Conservation (phyloP, 208 protist species). For the Naegleria fowleri region DNA sequence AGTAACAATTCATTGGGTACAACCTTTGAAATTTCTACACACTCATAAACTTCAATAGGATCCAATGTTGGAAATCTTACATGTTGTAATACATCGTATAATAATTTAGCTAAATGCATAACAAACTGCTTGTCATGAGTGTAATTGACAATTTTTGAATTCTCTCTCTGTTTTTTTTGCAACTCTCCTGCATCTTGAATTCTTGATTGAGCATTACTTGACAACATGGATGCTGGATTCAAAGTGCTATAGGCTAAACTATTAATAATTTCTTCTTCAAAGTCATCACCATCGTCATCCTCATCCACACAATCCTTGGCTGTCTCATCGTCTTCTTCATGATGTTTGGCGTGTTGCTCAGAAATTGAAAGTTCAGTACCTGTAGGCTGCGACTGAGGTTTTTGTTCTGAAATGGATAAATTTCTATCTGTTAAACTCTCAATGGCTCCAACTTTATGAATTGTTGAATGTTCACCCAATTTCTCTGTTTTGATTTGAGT, state of each 20-base stretch:
- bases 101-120: neutral
- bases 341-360: neutral
- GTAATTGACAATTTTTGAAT: neutral
- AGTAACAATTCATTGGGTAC: neutral
- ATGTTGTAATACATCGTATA: neutral
- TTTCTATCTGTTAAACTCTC: neutral
- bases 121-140: neutral
- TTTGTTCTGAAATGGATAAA: neutral
- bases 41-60: slow-evolving; percentile 15
- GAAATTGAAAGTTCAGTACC: neutral
- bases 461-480: neutral
- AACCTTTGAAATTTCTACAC: neutral
- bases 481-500: neutral
- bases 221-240: neutral
- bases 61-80: slow-evolving; percentile 14
- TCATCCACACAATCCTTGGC: neutral
- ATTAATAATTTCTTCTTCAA: neutral
- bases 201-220: neutral
- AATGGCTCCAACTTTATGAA: neutral
- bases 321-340: neutral
- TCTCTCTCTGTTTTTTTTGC: neutral
- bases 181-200: neutral
- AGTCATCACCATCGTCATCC: neutral
- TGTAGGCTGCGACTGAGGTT: neutral
- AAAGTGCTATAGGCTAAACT: neutral